A percentile compares a stretch with the other conserved stretches of the same genome.
Evolutionary conservation across 2,329 filamentous ascomycete species (phyloP).

Genomic region (Zymoseptoria tritici): DNA sequence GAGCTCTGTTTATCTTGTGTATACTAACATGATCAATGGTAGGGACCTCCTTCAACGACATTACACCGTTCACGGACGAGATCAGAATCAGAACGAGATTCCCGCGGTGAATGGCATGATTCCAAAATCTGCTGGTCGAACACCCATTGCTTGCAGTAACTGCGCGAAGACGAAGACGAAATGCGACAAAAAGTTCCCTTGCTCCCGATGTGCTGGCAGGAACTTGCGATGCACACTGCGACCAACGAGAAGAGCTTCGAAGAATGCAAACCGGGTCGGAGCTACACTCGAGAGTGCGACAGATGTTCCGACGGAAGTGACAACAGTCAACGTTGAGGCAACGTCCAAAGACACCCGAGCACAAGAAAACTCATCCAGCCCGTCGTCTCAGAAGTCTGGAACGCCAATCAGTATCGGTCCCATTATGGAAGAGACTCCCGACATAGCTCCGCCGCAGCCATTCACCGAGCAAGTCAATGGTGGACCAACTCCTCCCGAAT

Average conservation of each 20-base stretch:
- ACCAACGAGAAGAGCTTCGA: slow-evolving; percentile 42
- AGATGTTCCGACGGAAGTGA: slow-evolving; percentile 17
- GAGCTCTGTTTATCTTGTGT: background rate
- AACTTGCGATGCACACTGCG: slow-evolving; percentile 43
- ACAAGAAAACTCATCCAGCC: slow-evolving; percentile 2
- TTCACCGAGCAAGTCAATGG: slow-evolving; percentile 36
- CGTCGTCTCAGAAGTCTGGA: slow-evolving; percentile 28
- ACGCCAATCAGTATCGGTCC: slow-evolving; percentile 23
- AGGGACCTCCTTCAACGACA: slow-evolving; percentile 47
- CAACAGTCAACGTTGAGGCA: slow-evolving; percentile 7
- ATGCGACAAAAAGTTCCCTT: slow-evolving; percentile 50
- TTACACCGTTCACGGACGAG: slow-evolving; percentile 45
- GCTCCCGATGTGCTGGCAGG: slow-evolving; percentile 43
- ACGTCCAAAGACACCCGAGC: background rate
- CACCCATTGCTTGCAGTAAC: slow-evolving; percentile 47
- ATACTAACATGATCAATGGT: background rate
- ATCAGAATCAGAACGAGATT: slow-evolving; percentile 44
- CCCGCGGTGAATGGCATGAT: slow-evolving; percentile 44
- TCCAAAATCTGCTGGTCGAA: slow-evolving; percentile 45
- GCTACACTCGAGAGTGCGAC: slow-evolving; percentile 24
- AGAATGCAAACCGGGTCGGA: slow-evolving; percentile 34
- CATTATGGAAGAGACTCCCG: slow-evolving; percentile 23
- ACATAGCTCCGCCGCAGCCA: slow-evolving; percentile 32
- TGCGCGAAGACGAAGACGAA: slow-evolving; percentile 50
- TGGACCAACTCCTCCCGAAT: slow-evolving; percentile 22